These are phyloP conservation scores for Cyberlindnera xylosilytica DNA, from an alignment of 805 yeast genomes.

Conservation along the genomic window DNA sequence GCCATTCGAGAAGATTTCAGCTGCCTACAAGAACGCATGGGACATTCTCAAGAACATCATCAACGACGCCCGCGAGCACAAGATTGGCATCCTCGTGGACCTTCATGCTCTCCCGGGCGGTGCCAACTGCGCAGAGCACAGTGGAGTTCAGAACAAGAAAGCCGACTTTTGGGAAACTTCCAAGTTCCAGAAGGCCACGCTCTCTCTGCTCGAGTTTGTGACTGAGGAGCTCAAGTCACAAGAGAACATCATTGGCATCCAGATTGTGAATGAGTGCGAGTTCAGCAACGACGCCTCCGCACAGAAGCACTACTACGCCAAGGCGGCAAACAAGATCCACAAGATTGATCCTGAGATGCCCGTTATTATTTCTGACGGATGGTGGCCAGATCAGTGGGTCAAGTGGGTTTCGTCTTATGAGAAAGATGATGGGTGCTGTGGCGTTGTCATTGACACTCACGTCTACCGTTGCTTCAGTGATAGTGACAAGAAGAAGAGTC, in stretches of 20 bases:
- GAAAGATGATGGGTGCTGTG: constrained; percentile 39
- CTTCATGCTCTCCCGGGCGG: constrained; percentile 91
- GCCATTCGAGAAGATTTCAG: constrained; percentile 51
- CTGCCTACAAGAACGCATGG: constrained; percentile 79
- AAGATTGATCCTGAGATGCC: constrained; percentile 56
- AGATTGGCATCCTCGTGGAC: constrained; percentile 78
- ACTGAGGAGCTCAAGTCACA: constrained; percentile 53
- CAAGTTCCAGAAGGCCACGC: constrained; percentile 41
- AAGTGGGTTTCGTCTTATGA: constrained; percentile 45
- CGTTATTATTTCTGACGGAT: constrained; percentile 83
- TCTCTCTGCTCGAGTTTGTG: constrained; percentile 53
- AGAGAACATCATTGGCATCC: constrained; percentile 79
- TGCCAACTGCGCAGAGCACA: constrained; percentile 82
- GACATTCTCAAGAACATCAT: constrained; percentile 50
- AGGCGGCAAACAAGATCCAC: constrained; percentile 62
- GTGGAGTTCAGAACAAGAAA: constrained; percentile 60
- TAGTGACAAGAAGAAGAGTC: constrained; percentile 61
- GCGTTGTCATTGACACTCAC: constrained; percentile 80
- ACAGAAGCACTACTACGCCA: constrained; percentile 59
- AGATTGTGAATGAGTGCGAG: constrained; percentile 81
- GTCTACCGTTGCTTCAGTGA: constrained; percentile 84
- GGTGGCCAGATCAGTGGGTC: constrained; percentile 85
- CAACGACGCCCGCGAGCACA: constrained; percentile 53
- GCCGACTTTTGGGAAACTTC: constrained; percentile 64
- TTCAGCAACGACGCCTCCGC: constrained; percentile 51